A percentile compares a stretch with the other conserved stretches of the same genome.
These are phyloP conservation scores for Hirschfeldia incana DNA, from an alignment of 345 rosid species.

Conservation along the genomic window DNA sequence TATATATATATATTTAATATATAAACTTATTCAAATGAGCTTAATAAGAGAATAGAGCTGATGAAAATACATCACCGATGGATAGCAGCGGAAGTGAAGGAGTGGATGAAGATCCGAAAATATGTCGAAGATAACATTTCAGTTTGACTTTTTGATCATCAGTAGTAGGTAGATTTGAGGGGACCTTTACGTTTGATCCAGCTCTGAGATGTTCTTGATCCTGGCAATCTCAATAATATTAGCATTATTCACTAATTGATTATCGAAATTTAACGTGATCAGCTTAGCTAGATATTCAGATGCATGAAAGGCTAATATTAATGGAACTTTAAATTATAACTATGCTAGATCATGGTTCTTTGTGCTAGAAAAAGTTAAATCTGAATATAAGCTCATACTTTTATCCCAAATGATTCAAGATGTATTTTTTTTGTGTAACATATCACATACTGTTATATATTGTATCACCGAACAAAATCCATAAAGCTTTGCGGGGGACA, in stretches of 20 bases:
- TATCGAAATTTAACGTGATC: neutral
- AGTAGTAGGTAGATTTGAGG: slow-evolving; percentile 26
- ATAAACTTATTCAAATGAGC: slow-evolving; percentile 20
- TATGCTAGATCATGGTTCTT: slow-evolving; percentile 9
- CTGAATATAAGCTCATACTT: neutral
- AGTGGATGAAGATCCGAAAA: slow-evolving; percentile 26
- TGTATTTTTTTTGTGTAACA: slow-evolving; percentile 9
- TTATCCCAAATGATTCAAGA: neutral
- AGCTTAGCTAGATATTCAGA: neutral
- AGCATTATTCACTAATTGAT: neutral
- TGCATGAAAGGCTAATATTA: neutral
- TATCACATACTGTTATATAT: slow-evolving; percentile 3
- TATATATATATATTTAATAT: slow-evolving; percentile 1
- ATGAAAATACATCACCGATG: slow-evolving; percentile 7
- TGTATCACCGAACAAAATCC: slow-evolving; percentile 1
- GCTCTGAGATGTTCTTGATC: slow-evolving; percentile 14
- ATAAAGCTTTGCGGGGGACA: slow-evolving; percentile 28
- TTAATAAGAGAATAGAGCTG: slow-evolving; percentile 12
- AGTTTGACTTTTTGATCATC: slow-evolving; percentile 30
- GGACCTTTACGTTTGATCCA: slow-evolving; percentile 22
- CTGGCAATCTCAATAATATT: slow-evolving; percentile 19
- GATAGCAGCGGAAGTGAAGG: slow-evolving; percentile 14
- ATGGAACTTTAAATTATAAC: neutral
- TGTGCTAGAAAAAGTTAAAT: neutral
- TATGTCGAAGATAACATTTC: slow-evolving; percentile 30